Percentiles rank a stretch among this genome's conserved stretches.
These are phyloP conservation scores for Metschnikowia anglica DNA, from an alignment of 805 yeast species.

Conservation along the genomic window DNA sequence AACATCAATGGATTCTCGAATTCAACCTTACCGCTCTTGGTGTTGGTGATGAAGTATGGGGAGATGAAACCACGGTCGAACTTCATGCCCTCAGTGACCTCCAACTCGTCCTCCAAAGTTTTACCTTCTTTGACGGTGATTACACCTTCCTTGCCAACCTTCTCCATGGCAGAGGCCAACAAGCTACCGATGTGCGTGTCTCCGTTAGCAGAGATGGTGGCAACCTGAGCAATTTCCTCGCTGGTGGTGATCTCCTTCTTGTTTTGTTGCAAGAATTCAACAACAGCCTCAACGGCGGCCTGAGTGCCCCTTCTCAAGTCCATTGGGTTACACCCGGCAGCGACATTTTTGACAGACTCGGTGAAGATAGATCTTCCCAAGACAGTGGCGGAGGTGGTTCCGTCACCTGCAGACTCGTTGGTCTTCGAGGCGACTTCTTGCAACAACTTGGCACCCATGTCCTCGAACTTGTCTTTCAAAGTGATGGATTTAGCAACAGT, in stretches of 20 bases:
- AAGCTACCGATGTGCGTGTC: constrained; percentile 88
- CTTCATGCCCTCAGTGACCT: constrained; percentile 96
- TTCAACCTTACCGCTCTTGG: constrained; percentile 91
- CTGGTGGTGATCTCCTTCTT: constrained; percentile 92
- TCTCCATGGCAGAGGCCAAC: constrained; percentile 95
- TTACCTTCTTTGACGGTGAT: constrained; percentile 97
- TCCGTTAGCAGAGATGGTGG: constrained; percentile 96
- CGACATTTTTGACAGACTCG: constrained; percentile 93
- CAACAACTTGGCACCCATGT: constrained; percentile 90
- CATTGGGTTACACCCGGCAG: constrained; percentile 99
- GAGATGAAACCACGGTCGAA: constrained; percentile 97
- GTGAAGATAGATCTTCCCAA: constrained; percentile 94
- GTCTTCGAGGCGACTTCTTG: constrained; percentile 98
- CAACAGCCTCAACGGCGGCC: constrained; percentile 93
- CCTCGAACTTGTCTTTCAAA: constrained; percentile 87
- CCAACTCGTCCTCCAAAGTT: constrained; percentile 93
- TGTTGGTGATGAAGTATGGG: constrained; percentile 93
- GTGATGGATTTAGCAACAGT: constrained; percentile 88
- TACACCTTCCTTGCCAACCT: constrained; percentile 98
- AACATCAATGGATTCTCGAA: constrained; percentile 89
- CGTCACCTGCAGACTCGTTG: constrained; percentile 97
- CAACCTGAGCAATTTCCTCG: constrained; percentile 96
- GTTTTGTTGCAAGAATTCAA: constrained; percentile 75
- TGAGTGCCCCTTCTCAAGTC: constrained; percentile 96
- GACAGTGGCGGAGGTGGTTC: constrained; percentile 97